phyloP scores from a whole-genome alignment of 2,329 filamentous ascomycete species.

The Aspergillus phoenicis region DNA sequence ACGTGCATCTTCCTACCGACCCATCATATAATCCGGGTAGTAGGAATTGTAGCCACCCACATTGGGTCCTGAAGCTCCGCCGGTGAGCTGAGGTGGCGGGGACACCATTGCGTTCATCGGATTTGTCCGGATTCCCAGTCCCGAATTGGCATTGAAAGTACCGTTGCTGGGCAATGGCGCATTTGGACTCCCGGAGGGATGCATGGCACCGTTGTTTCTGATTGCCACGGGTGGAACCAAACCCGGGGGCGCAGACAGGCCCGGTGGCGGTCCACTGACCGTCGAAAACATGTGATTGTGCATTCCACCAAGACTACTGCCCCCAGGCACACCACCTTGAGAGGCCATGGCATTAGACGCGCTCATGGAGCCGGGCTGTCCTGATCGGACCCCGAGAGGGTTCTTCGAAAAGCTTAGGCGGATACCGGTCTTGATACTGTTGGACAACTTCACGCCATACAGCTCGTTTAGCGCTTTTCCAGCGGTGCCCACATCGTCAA shows the following conservation, averaged over 20 bases:
- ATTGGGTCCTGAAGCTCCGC: constrained; percentile 32
- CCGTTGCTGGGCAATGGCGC: constrained; percentile 33
- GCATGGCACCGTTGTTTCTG: constrained; percentile 36
- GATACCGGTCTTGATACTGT: constrained; percentile 92
- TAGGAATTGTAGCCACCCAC: constrained; percentile 41
- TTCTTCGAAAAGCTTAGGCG: constrained; percentile 97
- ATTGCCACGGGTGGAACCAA: constrained; percentile 51
- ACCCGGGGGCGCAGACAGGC: constrained; percentile 74
- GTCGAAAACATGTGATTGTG: constrained; percentile 66
- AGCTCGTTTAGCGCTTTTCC: constrained; percentile 88
- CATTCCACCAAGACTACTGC: constrained; percentile 58
- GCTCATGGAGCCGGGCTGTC: constrained; percentile 62
- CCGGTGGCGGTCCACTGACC: constrained; percentile 77
- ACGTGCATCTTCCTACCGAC: constrained; percentile 40
- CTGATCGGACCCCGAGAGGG: constrained; percentile 84
- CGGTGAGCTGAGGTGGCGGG: constrained; percentile 32
- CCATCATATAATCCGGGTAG: constrained; percentile 54
- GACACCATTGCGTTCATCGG: constrained; percentile 36
- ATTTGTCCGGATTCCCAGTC: constrained; percentile 42
- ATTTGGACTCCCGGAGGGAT: constrained; percentile 34
- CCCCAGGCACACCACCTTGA: constrained; percentile 57
- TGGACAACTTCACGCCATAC: constrained; percentile 83
- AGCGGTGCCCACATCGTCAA: constrained; percentile 88
- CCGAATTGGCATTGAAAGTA: constrained; percentile 40
- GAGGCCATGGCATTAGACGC: constrained; percentile 54